phyloP scores from a whole-genome alignment of 2,329 filamentous ascomycete genomes.

The Penicillium rolfsii region DNA sequence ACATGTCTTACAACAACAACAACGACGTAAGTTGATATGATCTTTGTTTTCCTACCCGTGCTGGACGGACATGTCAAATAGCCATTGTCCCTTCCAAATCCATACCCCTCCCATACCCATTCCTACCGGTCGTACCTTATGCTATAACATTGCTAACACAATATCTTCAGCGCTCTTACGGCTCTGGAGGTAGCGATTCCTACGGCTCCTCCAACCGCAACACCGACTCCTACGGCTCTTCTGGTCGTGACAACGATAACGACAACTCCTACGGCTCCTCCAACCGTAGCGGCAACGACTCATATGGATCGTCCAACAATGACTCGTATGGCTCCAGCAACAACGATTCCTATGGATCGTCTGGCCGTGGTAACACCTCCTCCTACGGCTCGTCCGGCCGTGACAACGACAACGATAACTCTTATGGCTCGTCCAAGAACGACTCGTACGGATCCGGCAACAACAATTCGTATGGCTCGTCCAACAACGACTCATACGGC shows the following conservation, averaged over 20 bases:
- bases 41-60: neutral
- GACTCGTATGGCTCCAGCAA: neutral
- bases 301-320: neutral
- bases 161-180: slow-evolving; percentile 5
- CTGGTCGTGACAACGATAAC: neutral
- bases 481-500: neutral
- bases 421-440: neutral
- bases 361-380: slow-evolving; percentile 2
- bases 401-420: neutral
- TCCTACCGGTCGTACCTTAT: too few relatives aligned
- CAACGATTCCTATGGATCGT: slow-evolving; percentile 4
- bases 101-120: neutral
- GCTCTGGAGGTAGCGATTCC: slow-evolving; percentile 10
- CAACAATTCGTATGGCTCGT: neutral
- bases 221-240: neutral
- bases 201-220: slow-evolving; percentile 7
- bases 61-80: neutral
- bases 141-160: neutral
- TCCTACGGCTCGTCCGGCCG: neutral
- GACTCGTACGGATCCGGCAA: slow-evolving; percentile 1
- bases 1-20: slow-evolving; percentile 11
- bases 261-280: neutral
- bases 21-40: slow-evolving; percentile 7
- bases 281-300: neutral
- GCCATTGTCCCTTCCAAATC: neutral